A percentile compares a stretch with the other conserved stretches of the same genome.
phyloP scores from a whole-genome alignment of 495 filamentous ascomycete genomes.

The Copromyces sp. region DNA sequence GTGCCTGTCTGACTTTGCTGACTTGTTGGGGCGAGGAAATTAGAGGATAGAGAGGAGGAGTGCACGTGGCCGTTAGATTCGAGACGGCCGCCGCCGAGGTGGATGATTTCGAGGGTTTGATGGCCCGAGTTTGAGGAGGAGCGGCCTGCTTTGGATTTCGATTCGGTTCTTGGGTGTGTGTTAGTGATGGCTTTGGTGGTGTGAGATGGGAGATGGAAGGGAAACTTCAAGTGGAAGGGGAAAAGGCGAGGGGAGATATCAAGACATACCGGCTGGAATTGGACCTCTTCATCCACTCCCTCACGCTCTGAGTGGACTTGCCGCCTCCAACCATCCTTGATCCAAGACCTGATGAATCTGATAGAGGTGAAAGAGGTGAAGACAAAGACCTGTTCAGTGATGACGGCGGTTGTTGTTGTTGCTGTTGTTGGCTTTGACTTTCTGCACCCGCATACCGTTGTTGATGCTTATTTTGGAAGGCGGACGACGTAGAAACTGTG shows the following conservation, averaged over 20 bases:
- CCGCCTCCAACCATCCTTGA: not conserved
- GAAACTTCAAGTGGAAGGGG: not conserved
- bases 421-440: not conserved
- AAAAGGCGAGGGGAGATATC: not conserved
- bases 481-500: not conserved
- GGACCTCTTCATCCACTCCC: slow-evolving; percentile 21
- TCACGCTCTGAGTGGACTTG: slow-evolving; percentile 15
- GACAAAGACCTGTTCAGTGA: not conserved
- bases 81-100: slow-evolving; percentile 24
- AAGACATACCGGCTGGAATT: slow-evolving; percentile 13
- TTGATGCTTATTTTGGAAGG: not conserved
- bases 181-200: not conserved
- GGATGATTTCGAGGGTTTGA: slow-evolving; percentile 17
- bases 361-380: not conserved
- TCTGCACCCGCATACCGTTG: not conserved
- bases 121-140: slow-evolving; percentile 1
- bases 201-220: not conserved
- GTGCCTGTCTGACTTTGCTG: not conserved
- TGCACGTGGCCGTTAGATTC: not conserved
- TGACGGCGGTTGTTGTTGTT: not conserved
- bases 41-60: not conserved
- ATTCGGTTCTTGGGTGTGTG: not conserved
- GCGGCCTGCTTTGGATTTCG: not conserved
- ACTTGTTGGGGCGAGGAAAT: not conserved
- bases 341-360: not conserved